phyloP scores from a whole-genome alignment of 306 rosid species.

The Prunus fruticosa region DNA sequence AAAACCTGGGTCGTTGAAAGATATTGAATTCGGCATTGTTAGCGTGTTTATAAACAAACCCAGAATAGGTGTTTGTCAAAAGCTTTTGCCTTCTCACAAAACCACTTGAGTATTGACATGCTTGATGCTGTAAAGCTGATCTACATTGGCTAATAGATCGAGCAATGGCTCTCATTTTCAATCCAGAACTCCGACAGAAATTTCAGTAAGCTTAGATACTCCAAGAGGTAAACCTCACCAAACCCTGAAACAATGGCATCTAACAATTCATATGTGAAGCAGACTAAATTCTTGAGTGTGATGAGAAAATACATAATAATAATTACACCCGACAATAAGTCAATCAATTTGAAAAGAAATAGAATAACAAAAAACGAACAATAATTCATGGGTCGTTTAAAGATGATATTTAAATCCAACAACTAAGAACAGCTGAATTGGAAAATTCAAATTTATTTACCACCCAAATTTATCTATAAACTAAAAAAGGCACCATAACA shows the following conservation, averaged over 20 bases:
- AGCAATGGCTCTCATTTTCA: constrained; percentile 61
- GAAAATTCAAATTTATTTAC: neutral
- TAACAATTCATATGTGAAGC: neutral
- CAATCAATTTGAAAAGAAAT: neutral
- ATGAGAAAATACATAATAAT: neutral
- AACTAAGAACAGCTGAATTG: neutral
- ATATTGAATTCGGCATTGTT: constrained; percentile 30
- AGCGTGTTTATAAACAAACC: constrained; percentile 31
- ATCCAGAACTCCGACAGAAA: constrained; percentile 3
- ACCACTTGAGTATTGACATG: constrained; percentile 25
- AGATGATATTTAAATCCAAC: neutral
- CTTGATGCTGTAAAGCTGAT: constrained; percentile 36
- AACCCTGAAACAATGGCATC: constrained; percentile 39
- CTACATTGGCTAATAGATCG: constrained; percentile 48
- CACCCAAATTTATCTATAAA: neutral
- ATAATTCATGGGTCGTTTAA: neutral
- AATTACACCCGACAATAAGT: neutral
- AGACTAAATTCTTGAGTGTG: constrained; percentile 1
- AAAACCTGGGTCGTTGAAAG: constrained; percentile 16
- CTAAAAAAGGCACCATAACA: neutral
- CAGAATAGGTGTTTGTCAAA: constrained; percentile 30
- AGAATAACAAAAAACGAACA: neutral
- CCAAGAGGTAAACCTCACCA: neutral
- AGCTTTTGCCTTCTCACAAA: constrained; percentile 29
- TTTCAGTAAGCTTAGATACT: constrained; percentile 9